Evolutionary conservation across 345 rosid species (phyloP), one percentile per base, ranked within the genome.

Genomic region (Heritiera littoralis): DNA sequence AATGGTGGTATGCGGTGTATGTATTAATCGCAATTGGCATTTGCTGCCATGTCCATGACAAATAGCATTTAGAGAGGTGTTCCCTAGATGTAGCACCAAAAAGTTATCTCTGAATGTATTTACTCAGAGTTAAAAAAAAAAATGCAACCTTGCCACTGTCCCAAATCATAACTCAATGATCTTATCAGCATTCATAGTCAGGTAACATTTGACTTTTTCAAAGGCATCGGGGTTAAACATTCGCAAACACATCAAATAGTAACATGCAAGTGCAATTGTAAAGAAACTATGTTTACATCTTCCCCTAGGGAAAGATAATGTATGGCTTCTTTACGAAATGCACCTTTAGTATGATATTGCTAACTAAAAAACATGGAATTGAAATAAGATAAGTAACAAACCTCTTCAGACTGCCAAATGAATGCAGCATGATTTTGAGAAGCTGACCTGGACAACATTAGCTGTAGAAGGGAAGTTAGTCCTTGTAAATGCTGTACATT

Each of bases 381-480:
- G 1, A 75, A 20, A 32, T 18, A 14, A 49, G 38, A n/a, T 46
- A 58, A 79, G 78, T 74, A 74, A 81, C 90, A 77, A 80, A 95
- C 99, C 98, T 93, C 92, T 88, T 98, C 99, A 65, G 99, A 92
- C 80, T 88, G 86, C 90, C 86, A 83, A 74, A 93, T 83, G 9
- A 93, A 95, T 78, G 98, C 98, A 81, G 95, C 92, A 84, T 95
- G 99, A 83, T 93, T 89, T 45, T 95, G 91, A 80, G 97, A 89
- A 66, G 99, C 99, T 70, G 99, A 95, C 94, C 81, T 90, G 99
- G 78, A 88, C 85, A 66, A 92, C 98, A 65, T 79, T 84, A 6
- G 89, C 89, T 58, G 87, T 80, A 77, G 59, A 78, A 9, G 98
- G 94, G 80, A 95, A 93, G 69, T 80, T 87, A 78, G 92, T 89